Evolutionary conservation across 2,329 filamentous ascomycete genomes (phyloP), one percentile per base, ranked within the genome.

Genomic region (Aspergillus sp.): DNA sequence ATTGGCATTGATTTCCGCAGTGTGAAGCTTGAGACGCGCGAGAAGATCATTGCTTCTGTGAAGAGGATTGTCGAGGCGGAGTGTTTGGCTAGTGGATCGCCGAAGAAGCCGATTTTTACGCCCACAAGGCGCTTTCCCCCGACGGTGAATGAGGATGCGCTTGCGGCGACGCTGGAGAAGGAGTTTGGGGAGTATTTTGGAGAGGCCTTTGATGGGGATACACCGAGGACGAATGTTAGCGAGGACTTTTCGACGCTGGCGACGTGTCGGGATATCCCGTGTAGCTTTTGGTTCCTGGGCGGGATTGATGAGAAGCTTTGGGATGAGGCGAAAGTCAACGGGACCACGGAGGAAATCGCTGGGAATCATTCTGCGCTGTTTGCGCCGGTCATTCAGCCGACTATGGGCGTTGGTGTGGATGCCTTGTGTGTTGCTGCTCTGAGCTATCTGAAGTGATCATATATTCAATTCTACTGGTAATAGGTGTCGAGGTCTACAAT

Each of bases 211-310:
- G 67, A 74, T 56, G 60, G 31, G 0, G 64, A 73, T 55, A 69
- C 62, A 2, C 70, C 70, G 0, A 55, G 69, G 12, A 72, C 67
- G 1, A 75, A 72, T 60, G 68, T 73, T 0, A 82, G 79, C 44
- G 86, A 88, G 63, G 86, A 88, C 60, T 86, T 88, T 60, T 76
- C 79, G 0, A 80, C 81, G 24, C 66, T 88, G 46, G 85, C 78
- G 0, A 82, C 79, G 0, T 74, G 72, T 41, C 74, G 80, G 47
- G 77, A 75, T 4, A 70, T 74, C 61, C 85, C 84, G 5, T 79
- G 76, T 60, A 79, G 74, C 47, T 87, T 86, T 64, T 87, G 83
- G 75, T 73, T 82, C 64, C 79, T 84, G 61, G 85, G 85, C 0
- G 82, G 84, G 0, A 78, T 78, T 27, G 80, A 83, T 57, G 69